phyloP scores from a whole-genome alignment of 495 filamentous ascomycete genomes.

The Xeromyces bisporus region DNA sequence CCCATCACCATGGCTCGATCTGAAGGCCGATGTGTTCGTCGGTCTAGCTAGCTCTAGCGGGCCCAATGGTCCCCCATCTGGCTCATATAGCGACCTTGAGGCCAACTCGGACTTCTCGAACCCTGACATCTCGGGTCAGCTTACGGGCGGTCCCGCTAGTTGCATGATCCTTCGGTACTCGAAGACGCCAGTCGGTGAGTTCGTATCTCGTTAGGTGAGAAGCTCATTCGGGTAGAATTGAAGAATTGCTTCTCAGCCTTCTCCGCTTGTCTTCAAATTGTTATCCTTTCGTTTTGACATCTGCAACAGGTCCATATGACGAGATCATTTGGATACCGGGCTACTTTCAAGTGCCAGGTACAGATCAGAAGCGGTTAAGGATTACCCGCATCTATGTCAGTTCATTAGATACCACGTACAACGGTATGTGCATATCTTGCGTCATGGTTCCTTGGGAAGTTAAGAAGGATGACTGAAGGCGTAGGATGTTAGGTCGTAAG shows the following conservation, averaged over 20 bases:
- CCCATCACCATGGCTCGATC: neutral
- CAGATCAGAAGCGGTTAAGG: neutral
- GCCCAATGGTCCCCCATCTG: neutral
- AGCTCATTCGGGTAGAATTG: too few relatives aligned
- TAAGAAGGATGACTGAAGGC: neutral
- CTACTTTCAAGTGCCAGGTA: neutral
- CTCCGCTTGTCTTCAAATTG: neutral
- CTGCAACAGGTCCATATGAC: slow-evolving; percentile 1
- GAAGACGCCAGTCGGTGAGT: neutral
- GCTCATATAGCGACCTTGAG: neutral
- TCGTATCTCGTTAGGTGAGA: too few relatives aligned
- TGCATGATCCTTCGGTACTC: neutral
- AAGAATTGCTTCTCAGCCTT: neutral
- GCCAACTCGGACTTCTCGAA: neutral
- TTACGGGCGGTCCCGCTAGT: neutral
- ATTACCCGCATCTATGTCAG: neutral
- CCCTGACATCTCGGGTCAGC: neutral
- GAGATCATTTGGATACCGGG: slow-evolving; percentile 1
- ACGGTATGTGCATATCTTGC: neutral
- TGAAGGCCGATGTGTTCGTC: neutral
- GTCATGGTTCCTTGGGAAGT: neutral
- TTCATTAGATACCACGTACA: neutral
- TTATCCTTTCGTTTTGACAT: neutral
- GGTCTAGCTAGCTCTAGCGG: neutral
- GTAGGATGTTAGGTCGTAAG: neutral